Evolutionary conservation across 192 early-diverging fungal species (phyloP).

Genomic region (Entomortierella parvispora): DNA sequence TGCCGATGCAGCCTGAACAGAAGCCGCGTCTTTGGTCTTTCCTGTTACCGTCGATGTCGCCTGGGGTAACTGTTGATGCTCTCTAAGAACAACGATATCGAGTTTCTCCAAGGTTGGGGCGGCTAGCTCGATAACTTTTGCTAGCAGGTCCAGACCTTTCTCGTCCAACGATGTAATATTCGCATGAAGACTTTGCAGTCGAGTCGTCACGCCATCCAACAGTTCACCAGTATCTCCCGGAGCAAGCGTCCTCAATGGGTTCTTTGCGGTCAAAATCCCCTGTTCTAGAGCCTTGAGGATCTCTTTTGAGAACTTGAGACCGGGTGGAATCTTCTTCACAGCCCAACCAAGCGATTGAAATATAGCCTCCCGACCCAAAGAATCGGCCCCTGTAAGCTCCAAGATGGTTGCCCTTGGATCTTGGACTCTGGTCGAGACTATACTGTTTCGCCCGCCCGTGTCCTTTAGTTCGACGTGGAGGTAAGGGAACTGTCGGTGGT

Average conservation of each 20-base stretch:
- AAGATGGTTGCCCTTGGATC: slow-evolving; percentile 1
- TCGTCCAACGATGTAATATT: slow-evolving; percentile 17
- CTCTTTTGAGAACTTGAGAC: slow-evolving; percentile 5
- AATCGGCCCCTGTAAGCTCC: slow-evolving; percentile 3
- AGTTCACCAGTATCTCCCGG: neutral
- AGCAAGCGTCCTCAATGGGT: neutral
- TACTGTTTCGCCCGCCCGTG: slow-evolving; percentile 3
- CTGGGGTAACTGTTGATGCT: neutral
- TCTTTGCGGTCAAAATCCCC: neutral
- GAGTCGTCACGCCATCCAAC: neutral
- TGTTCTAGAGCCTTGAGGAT: slow-evolving; percentile 2
- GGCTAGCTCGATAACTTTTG: slow-evolving; percentile 3
- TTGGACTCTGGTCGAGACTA: neutral
- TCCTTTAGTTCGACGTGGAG: slow-evolving; percentile 9
- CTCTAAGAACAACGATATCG: neutral
- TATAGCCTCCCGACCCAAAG: slow-evolving; percentile 12
- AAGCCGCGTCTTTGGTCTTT: no score
- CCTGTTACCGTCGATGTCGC: neutral
- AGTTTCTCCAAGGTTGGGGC: slow-evolving; percentile 4
- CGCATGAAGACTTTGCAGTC: slow-evolving; percentile 5
- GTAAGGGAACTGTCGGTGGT: no score
- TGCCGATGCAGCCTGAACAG: no score
- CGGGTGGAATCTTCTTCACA: slow-evolving; percentile 11
- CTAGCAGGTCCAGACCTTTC: slow-evolving; percentile 1
- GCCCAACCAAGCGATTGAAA: slow-evolving; percentile 19